Evolutionary conservation across 345 rosid genomes (phyloP), one percentile per base, ranked within the genome.

Genomic region (Euphorbia tirucalli): DNA sequence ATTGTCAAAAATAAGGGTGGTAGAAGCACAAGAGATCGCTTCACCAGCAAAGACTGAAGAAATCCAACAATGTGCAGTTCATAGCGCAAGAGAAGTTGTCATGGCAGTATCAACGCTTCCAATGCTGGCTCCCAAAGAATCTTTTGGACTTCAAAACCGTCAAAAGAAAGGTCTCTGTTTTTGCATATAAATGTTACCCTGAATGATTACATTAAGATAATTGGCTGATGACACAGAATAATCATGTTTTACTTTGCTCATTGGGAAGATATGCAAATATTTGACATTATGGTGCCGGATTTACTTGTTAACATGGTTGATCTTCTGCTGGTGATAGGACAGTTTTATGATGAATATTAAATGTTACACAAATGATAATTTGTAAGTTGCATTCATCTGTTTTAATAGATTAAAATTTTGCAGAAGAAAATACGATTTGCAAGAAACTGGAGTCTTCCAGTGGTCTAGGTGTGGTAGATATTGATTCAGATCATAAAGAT

Each of bases 1-100:
- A 73, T 65, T 87, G 68, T 90, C 97, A 52, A 90, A 84, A 82
- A 84, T 88, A 71, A 88, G 79, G 84, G 84, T 92, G 89, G 89
- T 50, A 41, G 97, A 87, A 67, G 55, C 81, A 43, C 82, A 65
- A 64, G 78, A 76, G 54, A 75, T 71, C 21, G 43, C 57, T 77
- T 72, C 76, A 68, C 78, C 85, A 9, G 59, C 59, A 61, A 76
- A 46, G 10, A 32, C 69, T 66, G 81, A 73, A 69, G 87, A 64
- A 65, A 79, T 70, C 54, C 66, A 80, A 13, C 73, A 74, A 55
- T 66, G 75, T 48, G 65, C 55, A 66, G 25, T 37, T 65, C 76
- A 48, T 71, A 50, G 37, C 54, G 49, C 61, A 65, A 63, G 65
- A 66, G 79, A 80, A 69, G 58, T 68, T 61, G 61, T 50, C 62